phyloP scores from a whole-genome alignment of 192 early-diverging fungal genomes.

The Umbelopsis sp. region DNA sequence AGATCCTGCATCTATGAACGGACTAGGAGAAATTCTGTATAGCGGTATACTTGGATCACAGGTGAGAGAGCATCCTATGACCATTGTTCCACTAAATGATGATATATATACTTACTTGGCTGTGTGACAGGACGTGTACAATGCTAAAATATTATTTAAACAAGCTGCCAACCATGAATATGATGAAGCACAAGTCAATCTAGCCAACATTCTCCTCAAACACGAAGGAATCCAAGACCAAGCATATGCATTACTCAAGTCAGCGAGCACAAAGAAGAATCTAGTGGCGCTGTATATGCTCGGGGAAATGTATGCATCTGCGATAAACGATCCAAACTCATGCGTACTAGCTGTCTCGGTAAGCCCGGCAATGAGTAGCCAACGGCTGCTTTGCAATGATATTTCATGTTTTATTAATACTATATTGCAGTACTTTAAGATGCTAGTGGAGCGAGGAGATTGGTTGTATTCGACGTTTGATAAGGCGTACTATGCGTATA shows the following conservation, averaged over 20 bases:
- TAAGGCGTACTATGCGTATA: constrained; percentile 58
- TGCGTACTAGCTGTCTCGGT: constrained; percentile 74
- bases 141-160: constrained; percentile 67
- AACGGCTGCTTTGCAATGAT: background rate
- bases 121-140: constrained; percentile 46
- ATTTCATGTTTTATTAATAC: background rate
- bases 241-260: constrained; percentile 57
- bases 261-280: constrained; percentile 67
- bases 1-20: constrained; percentile 70
- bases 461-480: constrained; percentile 78
- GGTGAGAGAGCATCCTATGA: background rate
- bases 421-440: constrained; percentile 67
- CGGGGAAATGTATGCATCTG: constrained; percentile 69
- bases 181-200: constrained; percentile 79
- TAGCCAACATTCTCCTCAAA: constrained; percentile 55
- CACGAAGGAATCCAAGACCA: constrained; percentile 27
- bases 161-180: constrained; percentile 70
- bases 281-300: constrained; percentile 82
- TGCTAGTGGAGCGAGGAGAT: constrained; percentile 81
- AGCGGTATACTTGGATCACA: constrained; percentile 59
- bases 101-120: background rate
- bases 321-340: constrained; percentile 46
- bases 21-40: constrained; percentile 82
- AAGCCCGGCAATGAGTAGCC: constrained; percentile 33
- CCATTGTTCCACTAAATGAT: background rate